Evolutionary conservation across 192 early-diverging fungal species (phyloP).

Genomic region (Backusella mclennaniae): DNA sequence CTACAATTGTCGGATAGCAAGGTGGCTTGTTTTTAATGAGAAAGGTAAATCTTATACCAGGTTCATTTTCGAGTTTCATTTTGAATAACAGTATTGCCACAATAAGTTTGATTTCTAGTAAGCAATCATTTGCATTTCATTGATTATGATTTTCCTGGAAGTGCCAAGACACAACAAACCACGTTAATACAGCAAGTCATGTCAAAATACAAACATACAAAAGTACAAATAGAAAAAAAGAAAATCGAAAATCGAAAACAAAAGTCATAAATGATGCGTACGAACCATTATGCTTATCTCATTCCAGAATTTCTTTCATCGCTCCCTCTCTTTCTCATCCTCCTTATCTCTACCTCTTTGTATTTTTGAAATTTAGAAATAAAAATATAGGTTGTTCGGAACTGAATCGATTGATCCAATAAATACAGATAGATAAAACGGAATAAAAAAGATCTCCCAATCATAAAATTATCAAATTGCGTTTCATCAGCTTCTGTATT

Average conservation of each 20-base stretch:
- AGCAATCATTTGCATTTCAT: not conserved
- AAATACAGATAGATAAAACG: not conserved
- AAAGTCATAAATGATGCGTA: not conserved
- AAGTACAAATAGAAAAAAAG: not conserved
- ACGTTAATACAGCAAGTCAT: not conserved
- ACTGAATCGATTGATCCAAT: not conserved
- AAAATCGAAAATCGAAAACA: not conserved
- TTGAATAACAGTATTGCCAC: not conserved
- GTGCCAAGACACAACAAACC: not conserved
- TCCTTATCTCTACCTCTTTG: too few species aligned
- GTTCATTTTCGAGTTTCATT: not conserved
- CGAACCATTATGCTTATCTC: not conserved
- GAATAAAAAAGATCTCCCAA: conserved; percentile 9
- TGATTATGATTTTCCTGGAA: not conserved
- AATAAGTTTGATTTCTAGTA: not conserved
- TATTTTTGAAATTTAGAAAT: not conserved
- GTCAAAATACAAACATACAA: not conserved
- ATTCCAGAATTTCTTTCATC: not conserved
- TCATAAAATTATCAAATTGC: not conserved
- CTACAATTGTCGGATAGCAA: not conserved
- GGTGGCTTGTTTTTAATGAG: not conserved
- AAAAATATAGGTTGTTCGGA: not conserved
- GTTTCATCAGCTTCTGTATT: conserved; percentile 1
- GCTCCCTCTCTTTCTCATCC: not conserved
- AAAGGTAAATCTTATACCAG: not conserved